These are phyloP conservation scores for Fusarium napiforme DNA, from an alignment of 2,329 filamentous ascomycete species.

Conservation along the genomic window DNA sequence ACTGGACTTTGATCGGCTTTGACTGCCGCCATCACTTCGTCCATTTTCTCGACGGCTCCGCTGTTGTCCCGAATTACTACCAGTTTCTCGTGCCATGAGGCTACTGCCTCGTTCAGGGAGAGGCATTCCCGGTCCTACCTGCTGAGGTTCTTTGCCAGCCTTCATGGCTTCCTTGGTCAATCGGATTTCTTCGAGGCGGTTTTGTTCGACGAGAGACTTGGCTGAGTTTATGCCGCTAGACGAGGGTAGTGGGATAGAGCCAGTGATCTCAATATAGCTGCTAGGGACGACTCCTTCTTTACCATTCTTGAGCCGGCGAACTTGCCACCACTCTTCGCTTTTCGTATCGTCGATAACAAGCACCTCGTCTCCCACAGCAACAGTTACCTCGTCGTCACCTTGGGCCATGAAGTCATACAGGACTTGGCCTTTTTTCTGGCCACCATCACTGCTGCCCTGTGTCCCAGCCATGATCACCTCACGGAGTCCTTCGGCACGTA, in stretches of 20 bases:
- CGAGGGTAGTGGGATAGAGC: constrained; percentile 65
- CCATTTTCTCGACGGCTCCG: constrained; percentile 77
- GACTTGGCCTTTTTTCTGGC: constrained; percentile 82
- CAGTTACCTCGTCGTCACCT: constrained; percentile 95
- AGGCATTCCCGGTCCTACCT: constrained; percentile 80
- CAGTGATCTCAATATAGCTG: constrained; percentile 92
- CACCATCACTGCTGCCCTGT: constrained; percentile 51
- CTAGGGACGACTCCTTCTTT: constrained; percentile 96
- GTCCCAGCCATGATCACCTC: constrained; percentile 87
- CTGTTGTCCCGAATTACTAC: constrained; percentile 77
- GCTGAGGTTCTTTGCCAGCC: constrained; percentile 65
- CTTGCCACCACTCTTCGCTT: constrained; percentile 99
- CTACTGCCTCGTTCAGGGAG: constrained; percentile 84
- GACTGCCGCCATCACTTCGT: constrained; percentile 63
- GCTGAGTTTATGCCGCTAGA: constrained; percentile 62
- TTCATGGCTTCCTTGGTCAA: constrained; percentile 83
- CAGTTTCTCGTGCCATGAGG: constrained; percentile 72
- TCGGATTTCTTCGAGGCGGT: constrained; percentile 81
- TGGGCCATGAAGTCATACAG: constrained; percentile 98
- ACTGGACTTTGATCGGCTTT: constrained; percentile 76
- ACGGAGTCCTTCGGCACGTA: constrained; percentile 82
- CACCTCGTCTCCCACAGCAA: constrained; percentile 89
- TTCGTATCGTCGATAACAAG: constrained; percentile 88
- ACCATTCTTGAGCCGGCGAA: constrained; percentile 87
- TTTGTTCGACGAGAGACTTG: constrained; percentile 79